A percentile compares a stretch with the other conserved stretches of the same genome.
Conservation (phyloP, 495 filamentous ascomycete species). For the Penicillium soppii region DNA sequence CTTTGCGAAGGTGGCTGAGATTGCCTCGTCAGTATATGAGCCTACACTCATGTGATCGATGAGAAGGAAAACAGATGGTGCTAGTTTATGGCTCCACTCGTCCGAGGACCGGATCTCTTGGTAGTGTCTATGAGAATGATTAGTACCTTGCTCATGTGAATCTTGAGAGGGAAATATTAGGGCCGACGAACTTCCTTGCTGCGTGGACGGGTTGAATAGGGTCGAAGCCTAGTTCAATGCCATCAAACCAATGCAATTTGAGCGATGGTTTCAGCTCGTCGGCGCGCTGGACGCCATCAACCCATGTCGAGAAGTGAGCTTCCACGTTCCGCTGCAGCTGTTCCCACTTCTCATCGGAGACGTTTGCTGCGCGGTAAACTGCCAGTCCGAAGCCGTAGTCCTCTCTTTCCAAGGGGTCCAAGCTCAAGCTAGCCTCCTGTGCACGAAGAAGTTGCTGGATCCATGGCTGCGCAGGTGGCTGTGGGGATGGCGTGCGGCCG, state of each 20-base stretch:
- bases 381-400: conserved; percentile 12
- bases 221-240: conserved; percentile 10
- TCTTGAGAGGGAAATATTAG: not conserved
- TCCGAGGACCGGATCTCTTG: not conserved
- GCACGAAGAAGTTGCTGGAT: conserved; percentile 2
- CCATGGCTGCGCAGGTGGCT: conserved; percentile 8
- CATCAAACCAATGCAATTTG: conserved; percentile 22
- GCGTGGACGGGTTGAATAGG: not conserved
- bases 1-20: conserved; percentile 1
- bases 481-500: conserved; percentile 3
- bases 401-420: not conserved
- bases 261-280: conserved; percentile 10
- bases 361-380: conserved; percentile 14
- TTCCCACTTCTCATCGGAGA: conserved; percentile 14
- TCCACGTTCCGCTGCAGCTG: conserved; percentile 6
- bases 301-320: conserved; percentile 10
- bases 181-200: not conserved
- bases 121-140: conserved; percentile 9
- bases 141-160: not conserved
- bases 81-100: not conserved
- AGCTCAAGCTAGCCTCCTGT: not conserved
- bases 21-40: not conserved
- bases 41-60: conserved; percentile 9
- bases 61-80: conserved; percentile 2
- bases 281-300: conserved; percentile 9